Evolutionary conservation across 2,329 filamentous ascomycete genomes (phyloP).

Genomic region (Talaromyces sp.): DNA sequence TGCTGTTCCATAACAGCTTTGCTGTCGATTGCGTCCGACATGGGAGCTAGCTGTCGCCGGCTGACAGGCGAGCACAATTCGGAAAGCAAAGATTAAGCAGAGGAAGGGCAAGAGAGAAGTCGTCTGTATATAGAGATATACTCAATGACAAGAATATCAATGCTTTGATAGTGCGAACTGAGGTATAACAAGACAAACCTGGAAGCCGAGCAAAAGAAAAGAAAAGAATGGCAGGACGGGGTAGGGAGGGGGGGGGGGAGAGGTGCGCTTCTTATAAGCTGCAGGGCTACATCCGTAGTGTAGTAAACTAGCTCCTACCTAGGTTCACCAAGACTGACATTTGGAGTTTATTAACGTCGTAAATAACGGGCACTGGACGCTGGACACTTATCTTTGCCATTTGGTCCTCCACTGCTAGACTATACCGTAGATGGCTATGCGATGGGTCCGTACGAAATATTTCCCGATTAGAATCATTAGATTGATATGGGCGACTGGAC

Average conservation of each 20-base stretch:
- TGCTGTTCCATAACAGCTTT: slow-evolving; percentile 16
- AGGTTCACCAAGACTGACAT: not conserved
- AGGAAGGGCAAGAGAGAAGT: not conserved
- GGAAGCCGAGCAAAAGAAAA: not conserved
- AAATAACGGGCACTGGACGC: too few species aligned
- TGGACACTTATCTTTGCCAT: not conserved
- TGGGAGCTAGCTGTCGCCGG: not conserved
- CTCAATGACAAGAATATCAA: not conserved
- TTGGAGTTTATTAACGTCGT: not conserved
- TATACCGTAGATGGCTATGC: not conserved
- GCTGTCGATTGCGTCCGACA: slow-evolving; percentile 19
- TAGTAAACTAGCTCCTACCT: not conserved
- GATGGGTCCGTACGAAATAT: not conserved
- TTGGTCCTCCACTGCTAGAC: not conserved
- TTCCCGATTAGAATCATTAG: not conserved
- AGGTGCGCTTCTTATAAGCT: slow-evolving; percentile 5
- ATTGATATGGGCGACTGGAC: not conserved
- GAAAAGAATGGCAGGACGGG: not conserved
- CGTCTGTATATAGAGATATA: not conserved
- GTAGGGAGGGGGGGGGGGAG: not conserved
- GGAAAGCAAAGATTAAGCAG: not conserved
- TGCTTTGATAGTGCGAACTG: not conserved
- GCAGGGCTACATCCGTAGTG: not conserved
- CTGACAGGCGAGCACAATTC: not conserved
- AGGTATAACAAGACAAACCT: not conserved